phyloP scores from a whole-genome alignment of 768 basidiomycete genomes.

The Podaxis rugospora region DNA sequence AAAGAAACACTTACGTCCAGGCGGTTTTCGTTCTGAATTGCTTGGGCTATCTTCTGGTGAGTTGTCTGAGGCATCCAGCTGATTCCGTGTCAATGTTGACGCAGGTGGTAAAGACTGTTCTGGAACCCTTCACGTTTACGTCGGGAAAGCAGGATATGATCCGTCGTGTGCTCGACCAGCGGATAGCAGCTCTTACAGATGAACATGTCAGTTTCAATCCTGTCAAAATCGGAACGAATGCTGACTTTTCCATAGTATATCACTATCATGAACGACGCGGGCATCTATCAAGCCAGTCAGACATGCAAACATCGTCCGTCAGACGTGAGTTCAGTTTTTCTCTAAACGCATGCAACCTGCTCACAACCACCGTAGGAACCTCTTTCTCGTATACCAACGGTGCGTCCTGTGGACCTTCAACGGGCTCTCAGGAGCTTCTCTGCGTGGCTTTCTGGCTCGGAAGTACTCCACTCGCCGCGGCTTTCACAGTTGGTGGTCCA shows the following conservation, averaged over 20 bases:
- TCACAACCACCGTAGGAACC: constrained; percentile 40
- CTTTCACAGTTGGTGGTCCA: constrained; percentile 71
- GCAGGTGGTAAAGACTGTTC: constrained; percentile 41
- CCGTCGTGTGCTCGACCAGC: constrained; percentile 53
- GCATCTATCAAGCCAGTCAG: constrained; percentile 42
- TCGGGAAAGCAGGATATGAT: constrained; percentile 53
- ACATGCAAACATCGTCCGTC: constrained; percentile 35
- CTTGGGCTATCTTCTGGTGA: constrained; percentile 74
- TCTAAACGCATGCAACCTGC: neutral
- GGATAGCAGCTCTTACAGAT: constrained; percentile 61
- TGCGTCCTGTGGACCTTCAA: constrained; percentile 61
- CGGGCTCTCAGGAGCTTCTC: constrained; percentile 68
- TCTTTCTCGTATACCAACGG: constrained; percentile 68
- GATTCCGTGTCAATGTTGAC: neutral
- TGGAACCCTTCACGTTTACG: constrained; percentile 70
- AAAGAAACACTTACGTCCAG: constrained; percentile 47
- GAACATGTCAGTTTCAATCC: constrained; percentile 66
- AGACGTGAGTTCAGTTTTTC: constrained; percentile 29
- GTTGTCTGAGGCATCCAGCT: constrained; percentile 13
- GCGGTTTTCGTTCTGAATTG: constrained; percentile 86
- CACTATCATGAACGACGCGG: constrained; percentile 51
- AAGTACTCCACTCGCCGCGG: constrained; percentile 77
- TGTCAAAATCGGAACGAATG: neutral
- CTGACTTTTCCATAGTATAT: constrained; percentile 33
- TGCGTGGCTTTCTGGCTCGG: constrained; percentile 73